Percentiles rank a stretch among this genome's conserved stretches.
Evolutionary conservation across 495 filamentous ascomycete species (phyloP).

Genomic region (Annulohypoxylon bovei): DNA sequence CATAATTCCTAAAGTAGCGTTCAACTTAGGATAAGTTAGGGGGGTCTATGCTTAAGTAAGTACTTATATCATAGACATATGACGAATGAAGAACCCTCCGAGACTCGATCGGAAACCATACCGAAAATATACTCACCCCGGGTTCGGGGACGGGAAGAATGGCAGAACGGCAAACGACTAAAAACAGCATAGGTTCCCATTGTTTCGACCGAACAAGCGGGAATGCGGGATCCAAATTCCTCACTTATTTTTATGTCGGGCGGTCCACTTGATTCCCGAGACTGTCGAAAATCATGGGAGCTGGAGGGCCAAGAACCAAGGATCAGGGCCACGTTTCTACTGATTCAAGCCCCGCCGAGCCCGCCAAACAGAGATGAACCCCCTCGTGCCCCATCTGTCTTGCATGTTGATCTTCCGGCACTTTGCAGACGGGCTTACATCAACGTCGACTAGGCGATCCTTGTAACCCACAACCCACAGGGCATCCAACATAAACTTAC

Average conservation of each 20-base stretch:
- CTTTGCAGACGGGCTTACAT: slow-evolving; percentile 36
- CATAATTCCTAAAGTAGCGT: neutral
- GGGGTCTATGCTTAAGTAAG: neutral
- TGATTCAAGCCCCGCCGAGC: slow-evolving; percentile 20
- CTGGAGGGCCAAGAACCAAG: slow-evolving; percentile 12
- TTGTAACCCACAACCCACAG: neutral
- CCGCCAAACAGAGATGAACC: slow-evolving; percentile 11
- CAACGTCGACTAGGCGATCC: slow-evolving; percentile 24
- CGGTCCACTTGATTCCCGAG: slow-evolving; percentile 35
- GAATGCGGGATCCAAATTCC: neutral
- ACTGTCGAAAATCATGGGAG: slow-evolving; percentile 7
- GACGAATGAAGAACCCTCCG: no score
- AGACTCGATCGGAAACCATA: neutral
- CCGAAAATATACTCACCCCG: neutral
- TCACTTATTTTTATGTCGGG: slow-evolving; percentile 6
- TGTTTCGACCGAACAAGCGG: neutral
- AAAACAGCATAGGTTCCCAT: neutral
- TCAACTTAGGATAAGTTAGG: neutral
- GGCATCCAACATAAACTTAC: neutral
- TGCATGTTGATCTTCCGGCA: slow-evolving; percentile 38
- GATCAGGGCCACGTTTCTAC: neutral
- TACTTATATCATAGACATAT: neutral
- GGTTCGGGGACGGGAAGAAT: neutral
- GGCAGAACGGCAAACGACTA: neutral
- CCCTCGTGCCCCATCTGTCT: slow-evolving; percentile 28